These are phyloP conservation scores for Chytriomyces sp. DNA, from an alignment of 192 early-diverging fungal genomes.

Conservation along the genomic window DNA sequence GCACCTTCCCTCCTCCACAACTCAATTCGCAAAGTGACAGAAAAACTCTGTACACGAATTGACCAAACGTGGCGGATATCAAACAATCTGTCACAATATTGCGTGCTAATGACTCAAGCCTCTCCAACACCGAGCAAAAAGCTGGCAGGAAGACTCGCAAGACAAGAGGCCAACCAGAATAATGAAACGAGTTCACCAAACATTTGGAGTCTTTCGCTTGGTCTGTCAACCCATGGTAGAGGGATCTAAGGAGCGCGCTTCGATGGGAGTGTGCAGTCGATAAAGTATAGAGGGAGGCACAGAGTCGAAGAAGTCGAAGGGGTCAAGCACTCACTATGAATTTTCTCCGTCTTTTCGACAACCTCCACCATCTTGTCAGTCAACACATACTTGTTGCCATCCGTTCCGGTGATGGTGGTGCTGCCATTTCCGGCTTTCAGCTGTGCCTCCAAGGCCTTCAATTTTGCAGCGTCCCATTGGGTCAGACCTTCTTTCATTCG, in stretches of 20 bases:
- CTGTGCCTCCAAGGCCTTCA: slow-evolving; percentile 61
- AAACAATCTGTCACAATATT: slow-evolving; percentile 37
- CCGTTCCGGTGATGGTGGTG: slow-evolving; percentile 58
- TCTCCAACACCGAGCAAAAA: slow-evolving; percentile 51
- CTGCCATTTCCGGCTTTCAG: slow-evolving; percentile 51
- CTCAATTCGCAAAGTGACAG: background rate
- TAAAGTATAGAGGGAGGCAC: background rate
- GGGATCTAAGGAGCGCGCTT: slow-evolving; percentile 68
- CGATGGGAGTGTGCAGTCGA: no score
- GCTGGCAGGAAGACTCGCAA: slow-evolving; percentile 37
- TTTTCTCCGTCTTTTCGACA: slow-evolving; percentile 52
- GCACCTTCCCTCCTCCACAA: background rate
- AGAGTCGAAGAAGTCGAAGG: background rate
- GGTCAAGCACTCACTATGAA: slow-evolving; percentile 48
- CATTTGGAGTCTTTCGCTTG: background rate
- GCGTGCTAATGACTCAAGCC: slow-evolving; percentile 68
- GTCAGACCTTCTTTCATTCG: background rate
- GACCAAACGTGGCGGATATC: background rate
- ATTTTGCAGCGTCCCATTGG: slow-evolving; percentile 52
- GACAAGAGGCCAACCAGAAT: background rate
- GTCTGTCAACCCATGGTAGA: slow-evolving; percentile 47
- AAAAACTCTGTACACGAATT: slow-evolving; percentile 22
- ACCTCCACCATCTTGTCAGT: slow-evolving; percentile 60
- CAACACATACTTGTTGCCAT: slow-evolving; percentile 69
- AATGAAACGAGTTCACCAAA: slow-evolving; percentile 18